These are phyloP conservation scores for Lipomyces mesembrius DNA, from an alignment of 805 yeast genomes.

Conservation along the genomic window DNA sequence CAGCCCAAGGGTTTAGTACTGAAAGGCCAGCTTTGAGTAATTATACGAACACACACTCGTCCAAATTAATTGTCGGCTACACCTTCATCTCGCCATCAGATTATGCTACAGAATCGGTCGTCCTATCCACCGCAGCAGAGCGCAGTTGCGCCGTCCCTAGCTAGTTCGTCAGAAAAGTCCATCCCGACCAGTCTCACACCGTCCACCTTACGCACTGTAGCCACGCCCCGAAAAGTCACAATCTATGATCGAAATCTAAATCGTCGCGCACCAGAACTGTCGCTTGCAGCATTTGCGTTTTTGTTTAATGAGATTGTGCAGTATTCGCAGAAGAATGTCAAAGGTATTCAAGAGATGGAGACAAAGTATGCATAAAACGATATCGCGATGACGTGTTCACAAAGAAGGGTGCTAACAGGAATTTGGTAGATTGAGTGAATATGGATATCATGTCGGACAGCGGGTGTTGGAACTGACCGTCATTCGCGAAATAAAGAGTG, in stretches of 20 bases:
- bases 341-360: conserved; percentile 70
- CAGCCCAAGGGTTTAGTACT: background rate
- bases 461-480: conserved; percentile 70
- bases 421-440: conserved; percentile 57
- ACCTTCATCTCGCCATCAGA: background rate
- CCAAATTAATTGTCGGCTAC: background rate
- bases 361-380: conserved; percentile 39
- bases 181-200: conserved; percentile 8
- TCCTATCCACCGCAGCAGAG: background rate
- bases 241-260: conserved; percentile 73
- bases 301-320: conserved; percentile 72
- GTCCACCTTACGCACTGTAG: conserved; percentile 1
- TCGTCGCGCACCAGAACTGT: conserved; percentile 69
- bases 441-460: conserved; percentile 80
- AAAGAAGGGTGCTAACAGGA: background rate
- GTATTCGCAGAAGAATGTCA: conserved; percentile 63
- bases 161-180: conserved; percentile 1
- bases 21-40: too few relatives aligned
- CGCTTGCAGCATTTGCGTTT: conserved; percentile 67
- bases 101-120: conserved; percentile 2
- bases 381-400: background rate
- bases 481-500: conserved; percentile 66
- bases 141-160: background rate
- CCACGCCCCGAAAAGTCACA: conserved; percentile 28
- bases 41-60: too few relatives aligned